Base-by-base conservation (phyloP, 2,329 filamentous ascomycete genomes). In the Arthrobotrys sphaeroides region DNA sequence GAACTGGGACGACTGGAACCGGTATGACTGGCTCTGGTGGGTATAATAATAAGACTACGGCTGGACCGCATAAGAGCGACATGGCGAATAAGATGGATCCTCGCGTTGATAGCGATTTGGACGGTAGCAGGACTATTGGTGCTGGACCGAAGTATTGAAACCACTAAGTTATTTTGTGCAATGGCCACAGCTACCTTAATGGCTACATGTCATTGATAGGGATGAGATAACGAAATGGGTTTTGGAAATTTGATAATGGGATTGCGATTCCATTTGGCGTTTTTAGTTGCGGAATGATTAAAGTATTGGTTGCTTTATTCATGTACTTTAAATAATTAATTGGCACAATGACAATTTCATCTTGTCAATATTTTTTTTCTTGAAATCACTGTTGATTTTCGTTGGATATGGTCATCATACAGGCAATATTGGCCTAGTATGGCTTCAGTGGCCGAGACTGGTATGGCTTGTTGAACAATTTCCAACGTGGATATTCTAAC, bases 51-150 rank as follows among this genome's bases (percentile, higher is more conserved):
- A 81, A 80, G 18, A 81, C 80, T 38, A 83, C 82, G 18, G 80
- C 80, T 16, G 82, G 83, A 2, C 83, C 83, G 12, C 83, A 84
- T 62, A 75, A 81, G 61, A 80, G 78, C 16, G 79, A 81, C 69
- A 49, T 80, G 16, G 78, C 76, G 9, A 82, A 81, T 77, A 82
- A 82, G 78, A 20, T 80, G 1, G 81, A 82, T 26, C 78, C 79
- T 4, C 33, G 70, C 26, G 77, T 78, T 13, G 77, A 78, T 53
- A 77, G 65, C 22, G 70, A 78, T 33, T 47, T 69, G 20, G 75
- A 78, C 47, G 62, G 82, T 36, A 80, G 81, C 77, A 26, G n/a
- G 47, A 65, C 65, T 31, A 12, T 70, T 16, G 82, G 82, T 28
- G 83, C 42, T 16, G 55, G 55, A 62, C 43, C 62, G n/a, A 68